Percentiles rank a stretch among this genome's conserved stretches.
Evolutionary conservation across 176 grass and related monocot species (phyloP).

Genomic region (Aegilops tauschii): DNA sequence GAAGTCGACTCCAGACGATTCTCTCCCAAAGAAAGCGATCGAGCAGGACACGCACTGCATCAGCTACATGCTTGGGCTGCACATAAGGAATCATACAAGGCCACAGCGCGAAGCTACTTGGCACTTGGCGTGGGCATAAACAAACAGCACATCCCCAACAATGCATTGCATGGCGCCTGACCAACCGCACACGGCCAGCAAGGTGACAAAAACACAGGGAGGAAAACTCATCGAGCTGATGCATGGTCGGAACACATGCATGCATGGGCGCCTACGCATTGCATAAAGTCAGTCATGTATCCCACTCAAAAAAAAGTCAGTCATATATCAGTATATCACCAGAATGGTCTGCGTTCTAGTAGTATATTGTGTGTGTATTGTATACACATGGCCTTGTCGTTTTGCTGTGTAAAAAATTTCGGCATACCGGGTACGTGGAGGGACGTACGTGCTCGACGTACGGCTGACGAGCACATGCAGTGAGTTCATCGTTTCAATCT

Average conservation of each 20-base stretch:
- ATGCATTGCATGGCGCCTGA: neutral
- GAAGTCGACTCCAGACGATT: constrained; percentile 6
- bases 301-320: no score
- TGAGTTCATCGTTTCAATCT: no score
- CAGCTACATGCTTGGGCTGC: neutral
- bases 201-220: neutral
- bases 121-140: constrained; percentile 18
- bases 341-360: no score
- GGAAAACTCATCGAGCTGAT: neutral
- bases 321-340: no score
- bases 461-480: neutral
- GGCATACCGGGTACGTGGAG: neutral
- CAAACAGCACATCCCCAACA: neutral
- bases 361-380: neutral
- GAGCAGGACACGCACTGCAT: constrained; percentile 13
- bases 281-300: neutral
- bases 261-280: neutral
- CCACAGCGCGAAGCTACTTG: constrained; percentile 1
- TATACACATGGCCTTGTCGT: neutral
- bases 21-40: neutral
- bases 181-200: neutral
- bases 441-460: neutral
- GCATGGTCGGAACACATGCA: neutral
- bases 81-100: neutral
- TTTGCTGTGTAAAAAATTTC: neutral